Percentiles rank a stretch among this genome's conserved stretches.
These are phyloP conservation scores for Pseudozyma sp. DNA, from an alignment of 1,284 basidiomycete genomes.

Conservation along the genomic window DNA sequence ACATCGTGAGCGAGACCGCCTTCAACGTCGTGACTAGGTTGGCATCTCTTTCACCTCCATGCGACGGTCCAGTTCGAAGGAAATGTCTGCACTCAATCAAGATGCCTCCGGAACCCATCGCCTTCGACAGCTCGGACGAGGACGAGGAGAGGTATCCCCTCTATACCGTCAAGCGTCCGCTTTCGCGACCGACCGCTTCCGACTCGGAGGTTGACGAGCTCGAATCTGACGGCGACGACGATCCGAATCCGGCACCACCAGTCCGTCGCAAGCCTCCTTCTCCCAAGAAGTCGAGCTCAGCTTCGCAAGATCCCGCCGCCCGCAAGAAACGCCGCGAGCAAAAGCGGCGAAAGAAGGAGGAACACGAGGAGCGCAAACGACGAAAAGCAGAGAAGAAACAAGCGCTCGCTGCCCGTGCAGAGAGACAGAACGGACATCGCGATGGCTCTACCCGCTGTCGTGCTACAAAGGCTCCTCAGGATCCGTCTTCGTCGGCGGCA, in stretches of 20 bases:
- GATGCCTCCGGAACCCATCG: conserved; percentile 27
- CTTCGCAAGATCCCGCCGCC: neutral
- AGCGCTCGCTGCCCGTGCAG: conserved; percentile 1
- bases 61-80: neutral
- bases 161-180: neutral
- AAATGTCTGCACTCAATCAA: neutral
- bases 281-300: neutral
- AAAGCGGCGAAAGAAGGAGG: conserved; percentile 9
- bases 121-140: conserved; percentile 16
- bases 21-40: neutral
- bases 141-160: conserved; percentile 17
- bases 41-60: neutral
- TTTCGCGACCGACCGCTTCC: neutral
- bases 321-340: neutral
- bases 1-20: too few relatives aligned
- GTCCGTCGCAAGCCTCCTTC: conserved; percentile 3
- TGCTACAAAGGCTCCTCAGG: neutral
- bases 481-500: neutral
- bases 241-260: neutral
- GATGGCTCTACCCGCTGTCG: conserved; percentile 2
- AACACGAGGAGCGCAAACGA: conserved; percentile 9
- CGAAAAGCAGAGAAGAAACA: conserved; percentile 11
- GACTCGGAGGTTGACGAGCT: conserved; percentile 17
- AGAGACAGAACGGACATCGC: conserved; percentile 2
- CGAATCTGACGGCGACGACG: conserved; percentile 20